phyloP scores from a whole-genome alignment of 495 filamentous ascomycete genomes.

The Barbatosphaeria neglecta region DNA sequence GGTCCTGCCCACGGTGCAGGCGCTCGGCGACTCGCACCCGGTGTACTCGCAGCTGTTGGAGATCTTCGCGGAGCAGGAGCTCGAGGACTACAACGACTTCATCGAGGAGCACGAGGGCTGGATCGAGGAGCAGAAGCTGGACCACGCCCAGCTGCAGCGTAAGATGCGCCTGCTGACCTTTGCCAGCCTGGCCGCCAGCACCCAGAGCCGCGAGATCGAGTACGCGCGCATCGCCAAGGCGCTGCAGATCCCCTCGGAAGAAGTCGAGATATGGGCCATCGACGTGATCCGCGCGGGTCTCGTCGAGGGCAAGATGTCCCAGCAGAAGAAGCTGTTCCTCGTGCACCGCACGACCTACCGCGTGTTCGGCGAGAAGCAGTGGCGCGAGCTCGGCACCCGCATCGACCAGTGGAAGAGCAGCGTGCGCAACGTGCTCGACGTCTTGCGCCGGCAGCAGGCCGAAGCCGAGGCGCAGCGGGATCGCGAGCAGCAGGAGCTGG shows the following conservation, averaged over 20 bases:
- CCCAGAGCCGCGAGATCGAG: conserved; percentile 68
- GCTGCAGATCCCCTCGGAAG: conserved; percentile 65
- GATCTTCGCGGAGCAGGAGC: conserved; percentile 82
- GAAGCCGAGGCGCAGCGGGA: conserved; percentile 47
- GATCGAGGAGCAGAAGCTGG: conserved; percentile 57
- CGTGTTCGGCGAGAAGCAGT: conserved; percentile 96
- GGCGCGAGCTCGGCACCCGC: conserved; percentile 80
- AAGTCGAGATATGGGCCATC: conserved; percentile 97
- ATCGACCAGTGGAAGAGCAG: conserved; percentile 82
- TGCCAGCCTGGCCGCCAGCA: conserved; percentile 73
- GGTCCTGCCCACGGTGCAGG: conserved; percentile 72
- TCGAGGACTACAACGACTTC: conserved; percentile 94
- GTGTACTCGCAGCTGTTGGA: conserved; percentile 82
- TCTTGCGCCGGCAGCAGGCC: conserved; percentile 68
- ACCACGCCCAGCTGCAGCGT: conserved; percentile 51
- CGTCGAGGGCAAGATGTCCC: conserved; percentile 86
- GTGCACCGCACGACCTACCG: conserved; percentile 91
- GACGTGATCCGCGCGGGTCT: conserved; percentile 91
- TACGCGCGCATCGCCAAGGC: conserved; percentile 73
- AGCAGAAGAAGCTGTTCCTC: conserved; percentile 82
- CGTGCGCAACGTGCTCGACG: conserved; percentile 58
- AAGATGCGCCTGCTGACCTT: conserved; percentile 96
- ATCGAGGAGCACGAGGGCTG: conserved; percentile 70
- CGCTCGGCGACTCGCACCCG: conserved; percentile 69
- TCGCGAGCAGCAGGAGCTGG: conserved; percentile 45